These are phyloP conservation scores for Boechera divaricarpa DNA, from an alignment of 345 rosid genomes.

Conservation along the genomic window DNA sequence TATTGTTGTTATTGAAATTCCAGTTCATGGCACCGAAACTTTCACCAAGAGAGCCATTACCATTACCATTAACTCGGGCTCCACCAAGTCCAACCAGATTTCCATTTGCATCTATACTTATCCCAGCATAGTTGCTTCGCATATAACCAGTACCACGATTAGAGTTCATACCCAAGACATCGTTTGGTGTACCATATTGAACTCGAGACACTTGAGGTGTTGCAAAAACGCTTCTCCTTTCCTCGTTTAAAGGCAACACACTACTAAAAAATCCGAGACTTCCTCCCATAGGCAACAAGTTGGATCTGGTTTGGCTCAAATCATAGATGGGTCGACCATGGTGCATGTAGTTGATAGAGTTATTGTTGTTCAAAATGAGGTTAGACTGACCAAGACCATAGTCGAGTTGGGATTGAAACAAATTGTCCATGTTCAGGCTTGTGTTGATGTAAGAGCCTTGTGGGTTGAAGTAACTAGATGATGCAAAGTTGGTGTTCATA, in stretches of 20 bases:
- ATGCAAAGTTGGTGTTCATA: constrained; percentile 33
- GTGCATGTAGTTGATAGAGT: neutral
- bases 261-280: neutral
- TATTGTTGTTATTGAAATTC: constrained; percentile 1
- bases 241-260: neutral
- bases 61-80: neutral
- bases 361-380: neutral
- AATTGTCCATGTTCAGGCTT: neutral
- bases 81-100: neutral
- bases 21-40: constrained; percentile 7
- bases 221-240: neutral
- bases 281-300: neutral
- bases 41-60: constrained; percentile 13
- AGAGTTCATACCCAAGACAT: constrained; percentile 22
- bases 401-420: neutral
- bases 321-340: neutral
- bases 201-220: constrained; percentile 18
- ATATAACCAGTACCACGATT: neutral
- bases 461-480: constrained; percentile 27
- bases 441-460: neutral
- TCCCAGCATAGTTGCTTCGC: neutral
- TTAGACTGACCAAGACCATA: constrained; percentile 19
- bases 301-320: neutral
- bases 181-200: constrained; percentile 14
- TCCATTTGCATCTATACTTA: neutral